Base-by-base conservation (phyloP, 129 eudicot species). In the Flaveria linearis region DNA sequence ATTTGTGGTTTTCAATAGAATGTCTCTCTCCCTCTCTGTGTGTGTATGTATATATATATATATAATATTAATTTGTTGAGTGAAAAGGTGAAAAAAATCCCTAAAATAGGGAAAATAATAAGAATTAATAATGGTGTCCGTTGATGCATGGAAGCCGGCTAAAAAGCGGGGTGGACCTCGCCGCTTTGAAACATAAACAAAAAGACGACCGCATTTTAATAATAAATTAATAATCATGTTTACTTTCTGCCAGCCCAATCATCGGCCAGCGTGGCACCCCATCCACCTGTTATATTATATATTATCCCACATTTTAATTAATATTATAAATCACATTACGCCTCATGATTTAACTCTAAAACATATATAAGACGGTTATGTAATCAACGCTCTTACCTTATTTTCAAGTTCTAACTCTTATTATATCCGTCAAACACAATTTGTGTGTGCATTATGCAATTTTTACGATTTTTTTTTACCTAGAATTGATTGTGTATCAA, bases 91-190 rank as follows among this genome's bases (percentile, higher is more conserved):
- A 41, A 65, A 53, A 23, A 46, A 43, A 56, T 42, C 69, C 71
- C 41, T 60, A 41, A 78, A 70, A 70, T 7, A 58, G 3, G 76
- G 76, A 16, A 49, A 78, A 78, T 5, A 36, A 47, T 30, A 69
- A 69, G 26, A 42, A 68, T 43, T 51, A 63, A 23, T 50, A 7
- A 56, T 26, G 70, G 36, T 45, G 79, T 80, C 67, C 36, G 74
- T 80, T 80, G 69, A 74, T 74, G 75, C 65, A 45, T 26, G 76
- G 69, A 80, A 80, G 84, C 84, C 84, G 84, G 84, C 84, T 80
- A 68, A 68, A 80, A 80, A 57, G 76, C 50, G 11, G 76, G 36
- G 76, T 80, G 76, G 80, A 67, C 80, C 84, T 76, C 45, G 81
- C 80, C 81, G 74, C 68, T 78, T 75, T 75, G 72, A 78, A 78